phyloP scores from a whole-genome alignment of 495 filamentous ascomycete genomes.

The Xylaria nigripes region DNA sequence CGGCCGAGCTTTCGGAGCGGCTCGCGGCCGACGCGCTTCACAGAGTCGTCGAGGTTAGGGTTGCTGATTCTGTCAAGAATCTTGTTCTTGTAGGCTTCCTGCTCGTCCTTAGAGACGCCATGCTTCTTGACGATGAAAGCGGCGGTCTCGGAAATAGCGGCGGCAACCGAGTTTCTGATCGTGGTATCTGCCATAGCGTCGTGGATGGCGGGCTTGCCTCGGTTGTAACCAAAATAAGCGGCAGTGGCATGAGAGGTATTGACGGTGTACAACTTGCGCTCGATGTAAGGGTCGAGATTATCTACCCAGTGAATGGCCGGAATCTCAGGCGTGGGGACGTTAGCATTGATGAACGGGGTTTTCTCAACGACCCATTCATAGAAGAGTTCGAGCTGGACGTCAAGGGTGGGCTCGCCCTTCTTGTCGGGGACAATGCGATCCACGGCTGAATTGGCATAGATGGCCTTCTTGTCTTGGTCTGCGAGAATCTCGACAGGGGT shows the following conservation, averaged over 20 bases:
- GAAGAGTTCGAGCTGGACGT: conserved; percentile 95
- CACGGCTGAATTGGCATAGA: conserved; percentile 94
- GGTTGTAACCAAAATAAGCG: conserved; percentile 85
- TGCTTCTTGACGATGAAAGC: conserved; percentile 81
- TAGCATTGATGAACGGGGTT: conserved; percentile 58
- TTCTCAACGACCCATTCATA: conserved; percentile 95
- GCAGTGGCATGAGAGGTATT: conserved; percentile 97
- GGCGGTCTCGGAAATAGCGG: conserved; percentile 72
- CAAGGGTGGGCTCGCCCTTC: conserved; percentile 64
- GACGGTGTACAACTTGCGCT: conserved; percentile 98
- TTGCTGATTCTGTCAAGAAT: conserved; percentile 91
- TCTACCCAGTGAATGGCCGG: conserved; percentile 87
- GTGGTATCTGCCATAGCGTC: conserved; percentile 56
- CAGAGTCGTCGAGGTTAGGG: conserved; percentile 84
- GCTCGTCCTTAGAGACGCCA: conserved; percentile 63
- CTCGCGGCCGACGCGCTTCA: conserved; percentile 92
- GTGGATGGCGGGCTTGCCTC: conserved; percentile 75
- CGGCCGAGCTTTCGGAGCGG: conserved; percentile 86
- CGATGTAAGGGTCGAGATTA: conserved; percentile 87
- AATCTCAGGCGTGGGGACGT: conserved; percentile 50
- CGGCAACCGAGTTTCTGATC: conserved; percentile 67
- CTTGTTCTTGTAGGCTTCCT: conserved; percentile 82
- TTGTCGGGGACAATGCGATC: conserved; percentile 94
- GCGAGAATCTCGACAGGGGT: conserved; percentile 51
- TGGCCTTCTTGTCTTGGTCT: conserved; percentile 55